A percentile compares a stretch with the other conserved stretches of the same genome.
These are phyloP conservation scores for Claviceps digitariae DNA, from an alignment of 2,329 filamentous ascomycete species.

Conservation along the genomic window DNA sequence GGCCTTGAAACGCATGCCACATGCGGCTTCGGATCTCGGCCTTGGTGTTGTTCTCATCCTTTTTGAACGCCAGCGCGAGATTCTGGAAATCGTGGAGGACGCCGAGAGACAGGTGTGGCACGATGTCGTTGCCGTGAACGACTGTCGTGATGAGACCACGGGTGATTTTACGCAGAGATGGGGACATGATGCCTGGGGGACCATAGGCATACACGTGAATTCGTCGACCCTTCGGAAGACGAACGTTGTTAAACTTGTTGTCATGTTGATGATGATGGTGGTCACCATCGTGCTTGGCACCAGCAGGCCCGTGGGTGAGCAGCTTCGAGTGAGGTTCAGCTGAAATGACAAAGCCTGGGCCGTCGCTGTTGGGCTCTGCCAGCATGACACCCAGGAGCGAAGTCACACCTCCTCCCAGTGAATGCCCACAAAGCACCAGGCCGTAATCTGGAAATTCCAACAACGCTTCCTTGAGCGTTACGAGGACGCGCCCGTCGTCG, in stretches of 20 bases:
- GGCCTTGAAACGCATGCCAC: constrained; percentile 50
- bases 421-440: constrained; percentile 56
- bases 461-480: constrained; percentile 51
- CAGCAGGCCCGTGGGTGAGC: constrained; percentile 19
- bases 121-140: constrained; percentile 59
- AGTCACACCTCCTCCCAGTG: constrained; percentile 55
- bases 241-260: constrained; percentile 23
- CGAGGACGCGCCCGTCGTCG: constrained; percentile 51
- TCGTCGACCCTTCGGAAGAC: constrained; percentile 51
- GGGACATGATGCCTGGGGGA: constrained; percentile 58
- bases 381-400: constrained; percentile 59
- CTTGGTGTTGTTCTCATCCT: constrained; percentile 53
- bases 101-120: constrained; percentile 60
- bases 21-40: constrained; percentile 52
- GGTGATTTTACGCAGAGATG: constrained; percentile 54
- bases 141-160: constrained; percentile 62
- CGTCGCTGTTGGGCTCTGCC: constrained; percentile 43
- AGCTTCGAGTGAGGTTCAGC: constrained; percentile 30
- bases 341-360: constrained; percentile 50
- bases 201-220: constrained; percentile 74
- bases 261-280: not conserved
- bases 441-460: constrained; percentile 57
- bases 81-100: constrained; percentile 63
- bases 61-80: constrained; percentile 58
- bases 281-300: constrained; percentile 6